A percentile compares a stretch with the other conserved stretches of the same genome.
These are phyloP conservation scores for Ambrosia trifida DNA, from an alignment of 129 eudicot species.

Conservation along the genomic window DNA sequence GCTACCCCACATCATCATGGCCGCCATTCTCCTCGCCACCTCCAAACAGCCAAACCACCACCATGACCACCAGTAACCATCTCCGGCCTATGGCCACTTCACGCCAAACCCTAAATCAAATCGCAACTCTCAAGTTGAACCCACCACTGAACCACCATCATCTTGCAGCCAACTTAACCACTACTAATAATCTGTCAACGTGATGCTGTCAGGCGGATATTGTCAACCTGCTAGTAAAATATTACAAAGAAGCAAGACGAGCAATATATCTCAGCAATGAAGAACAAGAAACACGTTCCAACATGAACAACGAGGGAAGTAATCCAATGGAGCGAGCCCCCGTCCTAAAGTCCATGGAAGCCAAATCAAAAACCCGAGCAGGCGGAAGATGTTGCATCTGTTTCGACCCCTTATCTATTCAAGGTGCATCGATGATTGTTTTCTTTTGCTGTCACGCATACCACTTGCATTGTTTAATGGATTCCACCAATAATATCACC, in stretches of 20 bases:
- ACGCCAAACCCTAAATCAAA: too few relatives aligned
- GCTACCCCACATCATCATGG: too few relatives aligned
- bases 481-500: conserved; percentile 55
- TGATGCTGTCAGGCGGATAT: conserved; percentile 71
- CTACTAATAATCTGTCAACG: background rate
- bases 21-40: too few relatives aligned
- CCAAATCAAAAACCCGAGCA: conserved; percentile 80
- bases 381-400: conserved; percentile 91
- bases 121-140: too few relatives aligned
- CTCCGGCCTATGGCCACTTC: too few relatives aligned
- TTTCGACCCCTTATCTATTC: conserved; percentile 83
- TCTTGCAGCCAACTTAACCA: too few relatives aligned
- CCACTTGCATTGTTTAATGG: conserved; percentile 77
- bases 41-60: too few relatives aligned
- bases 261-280: conserved; percentile 78
- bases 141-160: too few relatives aligned
- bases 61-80: too few relatives aligned
- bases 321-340: conserved; percentile 52
- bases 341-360: conserved; percentile 60
- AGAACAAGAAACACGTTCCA: conserved; percentile 66
- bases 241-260: conserved; percentile 92
- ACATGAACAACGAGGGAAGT: conserved; percentile 40
- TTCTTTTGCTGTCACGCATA: conserved; percentile 97
- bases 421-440: conserved; percentile 58
- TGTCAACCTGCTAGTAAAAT: conserved; percentile 74